phyloP scores from a whole-genome alignment of 768 basidiomycete genomes.

The Galerina marginata region DNA sequence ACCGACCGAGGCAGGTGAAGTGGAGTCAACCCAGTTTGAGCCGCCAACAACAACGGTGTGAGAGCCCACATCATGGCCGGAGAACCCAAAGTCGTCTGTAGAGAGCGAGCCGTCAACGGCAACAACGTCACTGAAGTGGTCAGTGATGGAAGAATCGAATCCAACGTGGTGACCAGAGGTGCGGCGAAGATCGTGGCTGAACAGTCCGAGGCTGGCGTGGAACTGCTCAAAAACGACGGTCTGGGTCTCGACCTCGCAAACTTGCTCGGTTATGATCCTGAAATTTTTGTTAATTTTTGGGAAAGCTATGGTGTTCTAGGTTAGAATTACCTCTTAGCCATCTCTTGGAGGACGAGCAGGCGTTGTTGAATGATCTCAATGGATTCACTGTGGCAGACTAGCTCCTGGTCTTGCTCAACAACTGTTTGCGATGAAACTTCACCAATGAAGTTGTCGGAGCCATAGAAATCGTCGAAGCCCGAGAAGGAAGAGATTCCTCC shows the following conservation, averaged over 20 bases:
- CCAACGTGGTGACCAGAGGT: slow-evolving; percentile 41
- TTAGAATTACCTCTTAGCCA: slow-evolving; percentile 39
- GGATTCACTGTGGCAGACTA: slow-evolving; percentile 45
- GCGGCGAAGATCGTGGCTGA: slow-evolving; percentile 45
- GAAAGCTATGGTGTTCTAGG: too few relatives aligned
- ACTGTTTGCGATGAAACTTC: slow-evolving; percentile 27
- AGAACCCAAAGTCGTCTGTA: slow-evolving; percentile 43
- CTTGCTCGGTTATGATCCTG: slow-evolving; percentile 45
- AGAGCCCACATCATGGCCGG: slow-evolving; percentile 42
- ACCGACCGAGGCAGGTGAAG: slow-evolving; percentile 34
- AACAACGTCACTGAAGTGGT: slow-evolving; percentile 34
- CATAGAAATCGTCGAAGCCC: slow-evolving; percentile 23
- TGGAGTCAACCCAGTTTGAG: slow-evolving; percentile 42
- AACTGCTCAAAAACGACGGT: slow-evolving; percentile 48
- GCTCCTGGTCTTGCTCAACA: slow-evolving; percentile 34
- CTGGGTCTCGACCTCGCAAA: slow-evolving; percentile 56
- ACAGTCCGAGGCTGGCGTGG: slow-evolving; percentile 40
- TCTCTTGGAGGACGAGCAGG: slow-evolving; percentile 47
- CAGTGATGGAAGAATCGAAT: slow-evolving; percentile 40
- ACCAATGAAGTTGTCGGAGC: slow-evolving; percentile 25
- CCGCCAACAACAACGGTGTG: slow-evolving; percentile 40
- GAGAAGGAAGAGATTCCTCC: slow-evolving; percentile 17
- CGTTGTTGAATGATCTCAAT: slow-evolving; percentile 51
- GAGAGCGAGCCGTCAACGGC: slow-evolving; percentile 41
- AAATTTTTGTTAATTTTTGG: too few relatives aligned